Evolutionary conservation across 306 rosid genomes (phyloP).

Genomic region (Crotalaria pallida): DNA sequence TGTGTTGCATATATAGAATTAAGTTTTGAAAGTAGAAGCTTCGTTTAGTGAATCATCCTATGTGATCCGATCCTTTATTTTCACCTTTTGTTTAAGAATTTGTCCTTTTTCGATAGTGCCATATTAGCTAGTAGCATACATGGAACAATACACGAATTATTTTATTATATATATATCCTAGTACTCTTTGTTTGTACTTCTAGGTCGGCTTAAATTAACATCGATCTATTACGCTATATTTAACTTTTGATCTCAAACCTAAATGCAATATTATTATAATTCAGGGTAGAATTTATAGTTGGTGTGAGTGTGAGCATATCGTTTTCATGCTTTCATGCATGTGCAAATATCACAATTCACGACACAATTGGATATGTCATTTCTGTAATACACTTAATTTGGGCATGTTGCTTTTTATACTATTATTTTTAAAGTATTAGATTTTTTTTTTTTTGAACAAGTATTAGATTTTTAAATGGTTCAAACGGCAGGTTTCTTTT

Average conservation of each 20-base stretch:
- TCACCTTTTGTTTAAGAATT: neutral
- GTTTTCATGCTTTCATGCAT: slow-evolving; percentile 9
- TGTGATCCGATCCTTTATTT: too few species aligned
- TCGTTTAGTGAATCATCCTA: slow-evolving; percentile 18
- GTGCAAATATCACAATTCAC: slow-evolving; percentile 26
- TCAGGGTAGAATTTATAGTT: neutral
- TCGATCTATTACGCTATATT: neutral
- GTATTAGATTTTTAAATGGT: neutral
- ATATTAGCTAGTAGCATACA: neutral
- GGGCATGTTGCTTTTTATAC: slow-evolving; percentile 8
- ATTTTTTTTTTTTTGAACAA: too few species aligned
- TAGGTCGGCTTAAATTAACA: slow-evolving; percentile 23
- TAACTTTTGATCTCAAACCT: slow-evolving; percentile 11
- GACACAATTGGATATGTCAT: slow-evolving; percentile 8
- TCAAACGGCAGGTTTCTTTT: neutral
- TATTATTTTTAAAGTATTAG: neutral
- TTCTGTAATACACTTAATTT: slow-evolving; percentile 22
- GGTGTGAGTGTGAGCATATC: neutral
- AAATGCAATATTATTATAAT: neutral
- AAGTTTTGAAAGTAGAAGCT: neutral
- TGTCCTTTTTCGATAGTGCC: slow-evolving; percentile 12
- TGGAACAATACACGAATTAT: slow-evolving; percentile 8
- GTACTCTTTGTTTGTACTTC: slow-evolving; percentile 1
- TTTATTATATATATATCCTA: too few species aligned
- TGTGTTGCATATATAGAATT: neutral